Base-by-base conservation (phyloP, 1,284 basidiomycete species). In the Termitomyces sp. region DNA sequence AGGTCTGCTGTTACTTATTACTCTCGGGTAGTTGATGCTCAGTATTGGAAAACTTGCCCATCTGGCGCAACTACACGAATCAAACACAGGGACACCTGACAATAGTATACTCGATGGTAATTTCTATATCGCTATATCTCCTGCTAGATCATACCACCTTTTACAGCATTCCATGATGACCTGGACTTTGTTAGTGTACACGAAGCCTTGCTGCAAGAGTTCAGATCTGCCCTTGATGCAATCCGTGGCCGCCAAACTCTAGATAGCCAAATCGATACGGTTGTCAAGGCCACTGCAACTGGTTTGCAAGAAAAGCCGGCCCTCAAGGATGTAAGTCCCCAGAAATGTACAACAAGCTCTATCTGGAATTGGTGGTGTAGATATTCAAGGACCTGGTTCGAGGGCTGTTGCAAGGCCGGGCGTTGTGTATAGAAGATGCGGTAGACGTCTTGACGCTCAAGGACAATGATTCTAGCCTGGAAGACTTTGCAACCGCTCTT, bases 31-130 rank as follows among this genome's bases (percentile, higher is more conserved):
- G 92, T 76, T 96, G 48, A 88, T 94, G 79, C 80, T 96, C 53
- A 95, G 93, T 64, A 83, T 99, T 30, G 90, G 90, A 42, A 98
- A 98, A 72, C 80, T 99, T 5, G 78, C 90, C 0, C 84, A 91
- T 55, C 77, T 98, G 7, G 90, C 91, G 6, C 82, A 89, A 56
- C 67, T 87, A 56, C 83, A 87, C 58, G 83, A 90, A 52, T 80
- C 82, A 39, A 74, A 71, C 26, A 67, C 67, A 5, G 28, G 4
- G 4, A 19, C 67, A 1, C 60, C 73, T 24, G 78, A 83, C 46
- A 78, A 83, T 44, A 62, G 66, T 24, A 67, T 75, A 40, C 68
- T 86, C n/a, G 81, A 86, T 62, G 75, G 86, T 87, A 63, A 33
- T 73, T 61, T 13, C 19, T n/a, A n/a, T 34, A 38, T 36, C 17